Conservation (phyloP, 257 asterid genomes). For the Salvia hispanica region DNA sequence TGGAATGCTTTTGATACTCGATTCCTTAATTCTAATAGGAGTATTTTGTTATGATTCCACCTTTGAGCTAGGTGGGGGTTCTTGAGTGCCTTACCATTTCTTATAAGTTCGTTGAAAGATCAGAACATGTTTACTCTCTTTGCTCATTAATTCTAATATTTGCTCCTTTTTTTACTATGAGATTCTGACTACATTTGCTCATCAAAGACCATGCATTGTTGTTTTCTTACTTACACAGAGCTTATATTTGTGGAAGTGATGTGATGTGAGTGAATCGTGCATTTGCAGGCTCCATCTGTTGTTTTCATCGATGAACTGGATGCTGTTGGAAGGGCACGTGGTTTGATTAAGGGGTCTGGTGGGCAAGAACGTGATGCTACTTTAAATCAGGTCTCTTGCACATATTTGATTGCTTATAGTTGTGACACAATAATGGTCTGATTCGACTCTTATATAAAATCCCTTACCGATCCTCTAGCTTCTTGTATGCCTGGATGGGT, state of each 20-base stretch:
- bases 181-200: neutral
- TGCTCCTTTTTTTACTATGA: neutral
- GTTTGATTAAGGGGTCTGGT: no score
- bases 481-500: slow-evolving; percentile 77
- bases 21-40: no score
- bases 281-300: slow-evolving; percentile 89
- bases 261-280: slow-evolving; percentile 25
- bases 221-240: no score
- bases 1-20: neutral
- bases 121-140: neutral
- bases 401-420: slow-evolving; percentile 24
- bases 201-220: neutral
- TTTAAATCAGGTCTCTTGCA: slow-evolving; percentile 66
- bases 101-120: no score
- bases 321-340: no score
- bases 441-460: slow-evolving; percentile 29
- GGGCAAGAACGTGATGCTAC: no score
- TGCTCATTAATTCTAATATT: slow-evolving; percentile 10
- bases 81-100: no score
- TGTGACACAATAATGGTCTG: slow-evolving; percentile 28
- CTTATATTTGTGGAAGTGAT: slow-evolving; percentile 2
- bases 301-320: slow-evolving; percentile 38
- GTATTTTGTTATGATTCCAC: no score
- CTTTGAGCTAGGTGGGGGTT: no score
- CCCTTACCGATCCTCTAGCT: slow-evolving; percentile 59